Conservation (phyloP, 1,139 yeast genomes). For the Candida sojae region DNA sequence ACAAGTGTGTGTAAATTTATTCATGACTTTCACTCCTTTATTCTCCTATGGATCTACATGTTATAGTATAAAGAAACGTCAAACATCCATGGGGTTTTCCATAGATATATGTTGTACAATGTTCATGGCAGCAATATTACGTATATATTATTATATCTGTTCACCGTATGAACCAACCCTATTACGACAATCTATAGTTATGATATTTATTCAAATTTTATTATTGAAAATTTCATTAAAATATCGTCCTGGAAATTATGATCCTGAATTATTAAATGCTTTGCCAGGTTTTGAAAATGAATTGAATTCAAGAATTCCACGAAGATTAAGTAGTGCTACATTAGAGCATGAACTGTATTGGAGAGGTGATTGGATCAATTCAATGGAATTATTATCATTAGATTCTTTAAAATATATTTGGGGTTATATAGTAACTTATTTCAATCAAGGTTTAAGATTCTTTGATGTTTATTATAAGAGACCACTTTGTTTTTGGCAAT, state of each 20-base stretch:
- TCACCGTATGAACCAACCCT: slow-evolving; percentile 79
- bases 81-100: slow-evolving; percentile 77
- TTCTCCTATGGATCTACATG: slow-evolving; percentile 87
- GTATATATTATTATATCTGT: slow-evolving; percentile 75
- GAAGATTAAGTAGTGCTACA: slow-evolving; percentile 17
- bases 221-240: slow-evolving; percentile 62
- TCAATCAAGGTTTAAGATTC: slow-evolving; percentile 46
- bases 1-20: slow-evolving; percentile 41
- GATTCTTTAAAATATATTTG: slow-evolving; percentile 10
- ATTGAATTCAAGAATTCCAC: slow-evolving; percentile 24
- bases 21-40: slow-evolving; percentile 74
- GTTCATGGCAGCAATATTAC: slow-evolving; percentile 73
- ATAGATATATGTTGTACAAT: slow-evolving; percentile 90
- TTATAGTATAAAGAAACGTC: slow-evolving; percentile 59
- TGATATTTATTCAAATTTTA: slow-evolving; percentile 72
- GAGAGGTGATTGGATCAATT: slow-evolving; percentile 8
- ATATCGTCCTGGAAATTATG: slow-evolving; percentile 52
- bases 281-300: slow-evolving; percentile 32
- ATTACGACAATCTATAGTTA: slow-evolving; percentile 72
- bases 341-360: slow-evolving; percentile 13
- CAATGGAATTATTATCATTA: slow-evolving; percentile 5
- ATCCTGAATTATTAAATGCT: slow-evolving; percentile 42
- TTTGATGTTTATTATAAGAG: slow-evolving; percentile 72
- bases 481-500: slow-evolving; percentile 80
- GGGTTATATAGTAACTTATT: slow-evolving; percentile 10